Evolutionary conservation across 192 early-diverging fungal genomes (phyloP), one percentile per base, ranked within the genome.

Genomic region (Linnemannia exigua): DNA sequence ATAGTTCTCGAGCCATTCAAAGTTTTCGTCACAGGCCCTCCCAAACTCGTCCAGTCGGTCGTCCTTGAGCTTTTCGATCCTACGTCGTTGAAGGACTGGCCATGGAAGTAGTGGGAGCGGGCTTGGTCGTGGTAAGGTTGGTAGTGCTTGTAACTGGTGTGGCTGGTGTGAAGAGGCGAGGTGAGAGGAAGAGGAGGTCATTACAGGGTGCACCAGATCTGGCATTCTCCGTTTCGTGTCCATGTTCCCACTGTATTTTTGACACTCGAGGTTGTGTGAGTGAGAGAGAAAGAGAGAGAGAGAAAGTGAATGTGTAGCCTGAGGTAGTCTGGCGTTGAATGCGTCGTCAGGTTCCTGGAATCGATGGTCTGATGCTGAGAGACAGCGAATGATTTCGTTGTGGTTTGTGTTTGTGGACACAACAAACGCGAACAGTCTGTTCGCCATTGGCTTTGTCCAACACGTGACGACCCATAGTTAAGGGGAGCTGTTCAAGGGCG

Each of bases 1-100:
- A 50, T 86, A 86, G 48, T 86, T 79, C 41, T 86, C 77, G 44
- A 86, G 75, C 84, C 84, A 86, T 9, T 79, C 78, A 46, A 86
- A 74, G 61, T 71, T 86, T 38, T 79, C 74, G 31, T 48, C 44
- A n/a, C 77, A 76, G 1, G 79, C 66, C 3, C 78, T 50, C 74
- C 72, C 77, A 73, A 86, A 80, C 47, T 86, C 84, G 17, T 71
- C 35, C 22, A 77, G 61, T 5, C 84, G 78, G 5, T 76, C 73
- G 25, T 77, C 66, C 50, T 76, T 86, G 58, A 86, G 78, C 35
- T 74, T 86, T 22, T 75, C 74, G 25, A 86, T 67, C 20, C 67
- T 76, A 11, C 79, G 77, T 3, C 77, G 68, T 33, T 86, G 77
- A 17, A 72, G 14, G 9, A 73, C 31, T 33, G 84, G 84, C 84